phyloP scores from a whole-genome alignment of 805 yeast species.

The Jamesozyma lodderae region DNA sequence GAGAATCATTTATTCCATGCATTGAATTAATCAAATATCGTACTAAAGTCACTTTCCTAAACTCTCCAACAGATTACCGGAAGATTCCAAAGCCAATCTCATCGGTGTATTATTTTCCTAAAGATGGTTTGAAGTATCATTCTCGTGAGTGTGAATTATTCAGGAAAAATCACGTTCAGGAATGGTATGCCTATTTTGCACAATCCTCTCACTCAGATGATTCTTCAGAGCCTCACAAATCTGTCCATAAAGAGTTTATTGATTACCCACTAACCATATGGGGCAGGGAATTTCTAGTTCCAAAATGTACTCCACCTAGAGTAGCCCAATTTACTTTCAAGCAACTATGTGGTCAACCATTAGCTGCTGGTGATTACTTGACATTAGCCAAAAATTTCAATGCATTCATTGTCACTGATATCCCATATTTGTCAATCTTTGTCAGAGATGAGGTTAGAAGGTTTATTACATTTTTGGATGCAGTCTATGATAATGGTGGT shows the following conservation, averaged over 20 bases:
- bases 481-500: conserved; percentile 87
- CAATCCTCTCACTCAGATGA: conserved; percentile 35
- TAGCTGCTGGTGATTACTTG: conserved; percentile 92
- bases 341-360: conserved; percentile 76
- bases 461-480: conserved; percentile 90
- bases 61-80: conserved; percentile 91
- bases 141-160: conserved; percentile 42
- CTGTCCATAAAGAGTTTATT: conserved; percentile 11
- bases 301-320: conserved; percentile 61
- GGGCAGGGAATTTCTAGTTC: conserved; percentile 80
- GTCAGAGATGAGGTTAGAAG: conserved; percentile 80
- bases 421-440: conserved; percentile 72
- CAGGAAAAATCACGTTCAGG: conserved; percentile 52
- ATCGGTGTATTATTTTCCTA: conserved; percentile 68
- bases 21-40: conserved; percentile 66
- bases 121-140: conserved; percentile 47
- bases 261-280: conserved; percentile 50
- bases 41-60: conserved; percentile 68
- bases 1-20: conserved; percentile 87
- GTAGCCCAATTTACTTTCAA: conserved; percentile 88
- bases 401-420: conserved; percentile 82
- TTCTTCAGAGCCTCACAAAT: conserved; percentile 8
- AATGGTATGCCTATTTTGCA: conserved; percentile 75
- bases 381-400: conserved; percentile 68
- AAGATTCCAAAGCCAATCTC: conserved; percentile 77